Base-by-base conservation (phyloP, 1,284 basidiomycete genomes). In the Ustanciosporium gigantosporum region DNA sequence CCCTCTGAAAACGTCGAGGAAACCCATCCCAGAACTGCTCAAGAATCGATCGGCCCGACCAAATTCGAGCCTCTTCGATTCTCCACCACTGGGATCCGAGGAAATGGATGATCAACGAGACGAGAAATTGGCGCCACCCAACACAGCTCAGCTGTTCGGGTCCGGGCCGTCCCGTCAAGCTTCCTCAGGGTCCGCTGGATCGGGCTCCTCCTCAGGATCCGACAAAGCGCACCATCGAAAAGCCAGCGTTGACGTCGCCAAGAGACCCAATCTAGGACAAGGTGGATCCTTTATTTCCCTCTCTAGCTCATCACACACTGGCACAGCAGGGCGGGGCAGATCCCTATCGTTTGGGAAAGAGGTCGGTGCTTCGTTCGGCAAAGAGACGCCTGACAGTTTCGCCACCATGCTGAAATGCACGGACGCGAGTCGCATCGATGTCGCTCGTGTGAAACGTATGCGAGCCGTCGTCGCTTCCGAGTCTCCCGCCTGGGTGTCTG, bases 401-500 rank as follows among this genome's bases (percentile, higher is more conserved):
- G 67, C 61, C 5, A 64, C 67, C 15, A 56, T 66, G 47, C 55
- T 70, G 46, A 70, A 68, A 43, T 42, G 51, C 19, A 67, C 46
- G 29, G 60, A 64, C 38, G 67, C 60, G 4, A 41, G 36, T 9
- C 45, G 38, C 5, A 52, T 66, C 41, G 66, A 69, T 17, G 47
- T 69, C 0, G 57, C 47, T 11, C 47, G 58, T 3, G 55, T 66
- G 27, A 68, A 70, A 37, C 47, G 68, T 4, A 60, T 76, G 47
- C 66, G 75, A n/a, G 74, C 61, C 5, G 69, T 73, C 2, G 34
- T 76, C 2, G 64, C 73, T 5, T 47, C 70, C 1, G 75, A 76
- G 34, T 57, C 68, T 3, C 70, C 58, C 7, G 88, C 86, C 36
- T 98, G 95, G 94, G 87, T 95, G n/a, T 83, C 88, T 57, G 85